A percentile compares a stretch with the other conserved stretches of the same genome.
These are phyloP conservation scores for Schoenoplectus triqueter DNA, from an alignment of 202 grass and related monocot genomes.

Conservation along the genomic window DNA sequence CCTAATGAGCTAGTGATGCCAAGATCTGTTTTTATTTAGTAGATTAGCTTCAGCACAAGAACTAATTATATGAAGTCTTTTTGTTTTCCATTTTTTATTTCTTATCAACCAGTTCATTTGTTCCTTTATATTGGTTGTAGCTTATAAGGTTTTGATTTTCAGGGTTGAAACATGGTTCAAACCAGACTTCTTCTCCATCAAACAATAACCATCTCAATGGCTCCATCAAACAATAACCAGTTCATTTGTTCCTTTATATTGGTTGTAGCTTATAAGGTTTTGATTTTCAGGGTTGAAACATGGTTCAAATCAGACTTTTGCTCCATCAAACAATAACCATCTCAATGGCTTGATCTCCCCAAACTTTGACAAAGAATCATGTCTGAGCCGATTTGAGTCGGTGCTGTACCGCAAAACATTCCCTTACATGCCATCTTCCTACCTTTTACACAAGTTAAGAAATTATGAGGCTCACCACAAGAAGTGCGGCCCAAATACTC, in stretches of 20 bases:
- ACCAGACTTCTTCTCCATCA: background rate
- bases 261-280: background rate
- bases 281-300: conserved; percentile 15
- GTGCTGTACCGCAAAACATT: conserved; percentile 36
- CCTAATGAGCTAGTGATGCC: background rate
- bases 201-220: conserved; percentile 42
- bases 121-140: background rate
- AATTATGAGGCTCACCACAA: conserved; percentile 49
- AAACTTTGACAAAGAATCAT: conserved; percentile 37
- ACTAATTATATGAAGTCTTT: too few relatives aligned
- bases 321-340: conserved; percentile 29
- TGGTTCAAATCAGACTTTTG: conserved; percentile 1
- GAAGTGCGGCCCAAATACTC: conserved; percentile 51
- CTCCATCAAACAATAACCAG: conserved; percentile 5
- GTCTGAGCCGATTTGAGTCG: conserved; percentile 50
- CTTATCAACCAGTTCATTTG: background rate
- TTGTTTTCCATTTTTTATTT: too few relatives aligned
- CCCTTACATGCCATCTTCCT: conserved; percentile 43
- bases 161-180: background rate
- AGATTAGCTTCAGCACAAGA: too few relatives aligned
- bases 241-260: background rate
- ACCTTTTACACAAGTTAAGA: conserved; percentile 60
- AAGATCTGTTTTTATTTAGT: background rate
- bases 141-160: background rate
- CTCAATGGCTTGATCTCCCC: conserved; percentile 41